Evolutionary conservation across 2,329 filamentous ascomycete genomes (phyloP).

Genomic region (Emmonsiellopsis sp.): DNA sequence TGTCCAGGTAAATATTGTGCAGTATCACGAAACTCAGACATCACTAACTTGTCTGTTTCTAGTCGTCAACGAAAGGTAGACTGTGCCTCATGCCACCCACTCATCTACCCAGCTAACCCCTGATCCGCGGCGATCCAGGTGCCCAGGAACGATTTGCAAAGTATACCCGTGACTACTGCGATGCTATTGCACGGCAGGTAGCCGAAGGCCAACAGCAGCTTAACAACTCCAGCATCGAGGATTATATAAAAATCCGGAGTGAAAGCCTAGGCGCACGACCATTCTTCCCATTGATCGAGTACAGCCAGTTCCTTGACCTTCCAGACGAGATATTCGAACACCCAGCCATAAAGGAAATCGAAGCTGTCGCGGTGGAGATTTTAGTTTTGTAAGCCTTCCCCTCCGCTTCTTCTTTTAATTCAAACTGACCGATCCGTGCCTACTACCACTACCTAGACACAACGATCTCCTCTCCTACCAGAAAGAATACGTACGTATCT

Average conservation of each 20-base stretch:
- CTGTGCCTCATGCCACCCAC: background rate
- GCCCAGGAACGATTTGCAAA: background rate
- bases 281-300: background rate
- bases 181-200: background rate
- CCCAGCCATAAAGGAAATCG: background rate
- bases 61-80: background rate
- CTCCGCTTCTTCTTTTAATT: too few species aligned
- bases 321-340: background rate
- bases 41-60: background rate
- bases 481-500: slow-evolving; percentile 13
- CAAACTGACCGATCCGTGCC: background rate
- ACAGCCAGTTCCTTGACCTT: background rate
- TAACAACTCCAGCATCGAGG: background rate
- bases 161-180: background rate
- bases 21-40: background rate
- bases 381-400: background rate
- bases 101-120: background rate
- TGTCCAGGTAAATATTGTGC: slow-evolving; percentile 10
- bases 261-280: background rate
- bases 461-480: slow-evolving; percentile 20
- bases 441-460: slow-evolving; percentile 8
- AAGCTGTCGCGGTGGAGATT: background rate
- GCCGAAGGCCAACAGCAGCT: background rate
- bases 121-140: background rate
- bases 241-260: background rate